Evolutionary conservation across 2,329 filamentous ascomycete species (phyloP).

Genomic region (Rachicladosporium sp.): DNA sequence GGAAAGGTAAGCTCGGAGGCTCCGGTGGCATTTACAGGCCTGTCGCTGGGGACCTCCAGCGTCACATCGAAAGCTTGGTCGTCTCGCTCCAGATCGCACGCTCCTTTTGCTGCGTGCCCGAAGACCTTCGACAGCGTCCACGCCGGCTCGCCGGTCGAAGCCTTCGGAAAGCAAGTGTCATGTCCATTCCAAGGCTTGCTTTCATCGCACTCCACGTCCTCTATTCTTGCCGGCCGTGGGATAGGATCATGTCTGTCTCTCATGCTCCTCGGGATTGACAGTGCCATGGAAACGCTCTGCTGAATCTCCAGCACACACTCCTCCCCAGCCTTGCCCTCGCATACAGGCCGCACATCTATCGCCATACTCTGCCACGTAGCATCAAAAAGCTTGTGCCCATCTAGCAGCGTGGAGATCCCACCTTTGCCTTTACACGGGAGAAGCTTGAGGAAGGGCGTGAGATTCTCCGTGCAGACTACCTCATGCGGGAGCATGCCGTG

Average conservation of each 20-base stretch:
- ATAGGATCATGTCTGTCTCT: slow-evolving; percentile 67
- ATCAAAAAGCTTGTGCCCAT: slow-evolving; percentile 95
- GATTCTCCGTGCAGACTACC: slow-evolving; percentile 93
- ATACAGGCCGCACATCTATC: slow-evolving; percentile 79
- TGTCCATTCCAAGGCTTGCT: slow-evolving; percentile 68
- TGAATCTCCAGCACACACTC: slow-evolving; percentile 80
- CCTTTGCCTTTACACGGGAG: slow-evolving; percentile 96
- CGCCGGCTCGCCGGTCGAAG: slow-evolving; percentile 46
- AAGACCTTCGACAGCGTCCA: slow-evolving; percentile 83
- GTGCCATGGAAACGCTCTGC: slow-evolving; percentile 92
- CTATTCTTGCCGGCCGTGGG: slow-evolving; percentile 59
- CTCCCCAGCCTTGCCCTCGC: slow-evolving; percentile 29
- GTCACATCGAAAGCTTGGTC: slow-evolving; percentile 12
- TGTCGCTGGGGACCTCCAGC: slow-evolving; percentile 15
- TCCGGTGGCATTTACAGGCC: slow-evolving; percentile 10
- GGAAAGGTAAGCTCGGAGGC: neutral
- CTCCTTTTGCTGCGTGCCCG: slow-evolving; percentile 64
- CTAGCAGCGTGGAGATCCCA: slow-evolving; percentile 79
- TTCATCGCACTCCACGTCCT: slow-evolving; percentile 70
- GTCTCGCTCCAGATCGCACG: slow-evolving; percentile 54
- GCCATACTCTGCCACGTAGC: slow-evolving; percentile 98
- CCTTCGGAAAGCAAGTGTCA: slow-evolving; percentile 72
- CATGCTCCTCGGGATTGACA: slow-evolving; percentile 87
- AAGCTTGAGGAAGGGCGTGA: slow-evolving; percentile 91
- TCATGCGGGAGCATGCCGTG: slow-evolving; percentile 89